These are phyloP conservation scores for Solidago caesia DNA, from an alignment of 129 eudicot species.

Conservation along the genomic window DNA sequence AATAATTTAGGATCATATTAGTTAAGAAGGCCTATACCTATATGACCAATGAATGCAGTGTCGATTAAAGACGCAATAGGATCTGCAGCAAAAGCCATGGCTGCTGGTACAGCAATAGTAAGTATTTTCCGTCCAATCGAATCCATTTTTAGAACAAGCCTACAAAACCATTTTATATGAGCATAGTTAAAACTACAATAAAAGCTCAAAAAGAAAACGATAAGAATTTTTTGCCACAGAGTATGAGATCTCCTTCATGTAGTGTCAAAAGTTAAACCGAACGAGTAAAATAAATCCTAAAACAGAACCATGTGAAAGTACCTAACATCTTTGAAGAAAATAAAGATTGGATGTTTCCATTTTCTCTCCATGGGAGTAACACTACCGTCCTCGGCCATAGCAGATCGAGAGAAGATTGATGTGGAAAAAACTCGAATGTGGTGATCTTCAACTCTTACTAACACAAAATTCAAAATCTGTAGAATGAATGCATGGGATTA, in stretches of 20 bases:
- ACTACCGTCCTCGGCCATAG: constrained; percentile 38
- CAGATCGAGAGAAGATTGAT: background rate
- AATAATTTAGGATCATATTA: background rate
- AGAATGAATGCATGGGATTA: background rate
- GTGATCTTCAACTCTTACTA: background rate
- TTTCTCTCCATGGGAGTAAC: constrained; percentile 22
- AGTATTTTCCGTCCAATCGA: constrained; percentile 66
- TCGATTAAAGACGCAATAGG: constrained; percentile 86
- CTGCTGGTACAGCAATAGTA: constrained; percentile 76
- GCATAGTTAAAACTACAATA: background rate
- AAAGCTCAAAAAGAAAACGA: background rate
- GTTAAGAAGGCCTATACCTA: constrained; percentile 18
- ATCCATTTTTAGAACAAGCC: constrained; percentile 68
- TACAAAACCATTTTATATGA: constrained; percentile 3
- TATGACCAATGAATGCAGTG: constrained; percentile 71
- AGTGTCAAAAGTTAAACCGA: too few relatives aligned
- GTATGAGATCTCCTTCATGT: constrained; percentile 8
- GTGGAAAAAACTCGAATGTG: background rate
- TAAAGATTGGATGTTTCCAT: constrained; percentile 43
- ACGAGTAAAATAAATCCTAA: background rate
- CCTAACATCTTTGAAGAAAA: constrained; percentile 43
- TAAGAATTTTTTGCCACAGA: background rate
- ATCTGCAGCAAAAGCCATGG: constrained; percentile 83
- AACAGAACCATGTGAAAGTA: background rate
- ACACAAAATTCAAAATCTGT: background rate